Evolutionary conservation across 108 stramenopile species (phyloP).

Genomic region (Skeletonema potamos): DNA sequence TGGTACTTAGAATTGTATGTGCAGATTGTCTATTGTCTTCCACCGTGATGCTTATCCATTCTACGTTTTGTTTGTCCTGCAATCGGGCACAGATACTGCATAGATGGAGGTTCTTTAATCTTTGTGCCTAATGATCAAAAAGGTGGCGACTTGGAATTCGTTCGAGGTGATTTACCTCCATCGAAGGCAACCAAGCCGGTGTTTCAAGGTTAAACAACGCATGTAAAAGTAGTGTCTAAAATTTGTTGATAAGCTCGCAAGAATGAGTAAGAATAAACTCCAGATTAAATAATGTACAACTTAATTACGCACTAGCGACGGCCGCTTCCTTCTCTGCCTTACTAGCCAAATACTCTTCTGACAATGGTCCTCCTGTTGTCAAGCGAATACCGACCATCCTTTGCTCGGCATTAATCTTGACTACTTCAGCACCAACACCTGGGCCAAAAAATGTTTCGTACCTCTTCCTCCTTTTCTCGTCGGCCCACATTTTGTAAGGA

Average conservation of each 20-base stretch:
- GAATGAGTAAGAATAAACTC: background rate
- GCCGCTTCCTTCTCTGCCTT: slow-evolving; percentile 14
- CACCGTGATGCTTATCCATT: background rate
- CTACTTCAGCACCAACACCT: slow-evolving; percentile 85
- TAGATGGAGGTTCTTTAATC: slow-evolving; percentile 72
- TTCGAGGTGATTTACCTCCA: slow-evolving; percentile 53
- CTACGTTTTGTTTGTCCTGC: background rate
- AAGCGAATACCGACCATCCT: slow-evolving; percentile 91
- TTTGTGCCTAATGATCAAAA: slow-evolving; percentile 51
- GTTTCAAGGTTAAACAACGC: slow-evolving; percentile 11
- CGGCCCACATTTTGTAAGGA: slow-evolving; percentile 97
- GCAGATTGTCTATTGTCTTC: too few relatives aligned
- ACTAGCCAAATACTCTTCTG: slow-evolving; percentile 37
- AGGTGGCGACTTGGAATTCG: slow-evolving; percentile 17
- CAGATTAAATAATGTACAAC: background rate
- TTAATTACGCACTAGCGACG: slow-evolving; percentile 4
- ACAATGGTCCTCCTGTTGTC: slow-evolving; percentile 65
- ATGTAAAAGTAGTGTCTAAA: background rate
- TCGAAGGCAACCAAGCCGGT: background rate
- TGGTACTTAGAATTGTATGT: background rate
- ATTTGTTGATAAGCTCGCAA: too few relatives aligned
- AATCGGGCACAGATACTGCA: slow-evolving; percentile 50
- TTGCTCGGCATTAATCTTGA: slow-evolving; percentile 93
- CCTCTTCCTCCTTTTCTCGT: slow-evolving; percentile 86
- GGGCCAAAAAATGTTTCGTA: slow-evolving; percentile 96